Percentiles rank a stretch among this genome's conserved stretches.
Evolutionary conservation across 73 alveolate species (phyloP).

Genomic region (Paramecium octaurelia): DNA sequence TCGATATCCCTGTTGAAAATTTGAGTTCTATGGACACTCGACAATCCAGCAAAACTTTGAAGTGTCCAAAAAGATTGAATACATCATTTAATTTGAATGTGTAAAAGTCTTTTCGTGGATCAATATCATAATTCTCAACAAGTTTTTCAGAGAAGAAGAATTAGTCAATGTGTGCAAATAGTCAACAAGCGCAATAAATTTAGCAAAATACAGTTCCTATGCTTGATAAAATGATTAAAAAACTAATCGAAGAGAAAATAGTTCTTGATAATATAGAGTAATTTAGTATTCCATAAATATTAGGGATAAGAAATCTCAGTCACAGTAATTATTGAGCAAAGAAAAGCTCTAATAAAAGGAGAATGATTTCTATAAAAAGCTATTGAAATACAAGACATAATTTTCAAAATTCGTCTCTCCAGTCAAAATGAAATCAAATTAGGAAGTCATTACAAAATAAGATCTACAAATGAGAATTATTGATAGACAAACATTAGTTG

Average conservation of each 20-base stretch:
- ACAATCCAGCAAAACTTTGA: background rate
- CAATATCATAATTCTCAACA: background rate
- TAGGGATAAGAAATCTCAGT: background rate
- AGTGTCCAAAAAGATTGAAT: background rate
- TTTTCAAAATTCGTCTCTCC: background rate
- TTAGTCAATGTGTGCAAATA: background rate
- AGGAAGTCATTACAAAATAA: background rate
- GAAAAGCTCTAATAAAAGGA: background rate
- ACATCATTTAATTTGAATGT: background rate
- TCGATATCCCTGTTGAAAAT: background rate
- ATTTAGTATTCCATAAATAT: background rate
- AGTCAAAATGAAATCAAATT: background rate
- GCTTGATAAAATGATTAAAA: slow-evolving; percentile 24
- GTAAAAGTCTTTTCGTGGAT: background rate
- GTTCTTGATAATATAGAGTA: background rate
- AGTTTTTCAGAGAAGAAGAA: background rate
- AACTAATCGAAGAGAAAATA: background rate
- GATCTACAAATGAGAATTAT: background rate
- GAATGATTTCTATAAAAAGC: background rate
- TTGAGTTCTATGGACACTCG: slow-evolving; percentile 23
- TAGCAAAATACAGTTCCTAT: background rate
- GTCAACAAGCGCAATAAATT: background rate
- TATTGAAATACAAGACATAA: background rate
- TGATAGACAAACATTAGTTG: background rate
- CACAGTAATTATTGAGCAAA: background rate